Evolutionary conservation across 106 monocot genomes (phyloP).

Genomic region (Iris macrosiphon): DNA sequence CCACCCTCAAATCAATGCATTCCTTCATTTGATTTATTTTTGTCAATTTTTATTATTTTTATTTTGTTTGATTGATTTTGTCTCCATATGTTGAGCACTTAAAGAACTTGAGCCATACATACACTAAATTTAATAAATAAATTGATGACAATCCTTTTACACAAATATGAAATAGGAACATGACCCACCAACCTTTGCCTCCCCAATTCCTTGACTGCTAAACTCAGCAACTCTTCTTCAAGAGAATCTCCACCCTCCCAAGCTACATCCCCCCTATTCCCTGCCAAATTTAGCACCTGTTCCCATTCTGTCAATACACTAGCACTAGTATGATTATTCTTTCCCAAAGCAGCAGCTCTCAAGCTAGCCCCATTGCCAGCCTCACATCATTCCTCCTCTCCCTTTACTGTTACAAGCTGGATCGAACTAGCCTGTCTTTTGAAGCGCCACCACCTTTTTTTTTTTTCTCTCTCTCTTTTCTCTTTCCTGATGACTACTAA

Average conservation of each 20-base stretch:
- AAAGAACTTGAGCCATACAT: no score
- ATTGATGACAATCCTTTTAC: constrained; percentile 14
- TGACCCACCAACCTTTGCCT: constrained; percentile 4
- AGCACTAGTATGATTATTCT: background rate
- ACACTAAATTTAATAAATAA: no score
- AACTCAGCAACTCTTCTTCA: constrained; percentile 3
- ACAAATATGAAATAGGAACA: constrained; percentile 18
- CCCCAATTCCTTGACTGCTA: background rate
- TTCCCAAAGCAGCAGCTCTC: constrained; percentile 9
- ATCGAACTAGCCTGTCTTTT: constrained; percentile 27
- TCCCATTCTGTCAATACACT: constrained; percentile 11
- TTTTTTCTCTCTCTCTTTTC: background rate
- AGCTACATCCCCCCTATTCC: background rate
- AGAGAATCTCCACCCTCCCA: background rate
- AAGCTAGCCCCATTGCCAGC: constrained; percentile 11
- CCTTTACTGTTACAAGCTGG: no score
- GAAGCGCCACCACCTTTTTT: constrained; percentile 1
- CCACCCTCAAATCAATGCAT: no score
- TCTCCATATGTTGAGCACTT: no score
- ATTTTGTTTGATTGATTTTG: no score
- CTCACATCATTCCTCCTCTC: no score
- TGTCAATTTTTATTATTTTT: no score
- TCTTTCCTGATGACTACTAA: background rate
- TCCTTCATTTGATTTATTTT: no score
- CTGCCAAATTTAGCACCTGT: constrained; percentile 29